A percentile compares a stretch with the other conserved stretches of the same genome.
phyloP scores from a whole-genome alignment of 192 early-diverging fungal genomes.

The Glomus cerebriforme region DNA sequence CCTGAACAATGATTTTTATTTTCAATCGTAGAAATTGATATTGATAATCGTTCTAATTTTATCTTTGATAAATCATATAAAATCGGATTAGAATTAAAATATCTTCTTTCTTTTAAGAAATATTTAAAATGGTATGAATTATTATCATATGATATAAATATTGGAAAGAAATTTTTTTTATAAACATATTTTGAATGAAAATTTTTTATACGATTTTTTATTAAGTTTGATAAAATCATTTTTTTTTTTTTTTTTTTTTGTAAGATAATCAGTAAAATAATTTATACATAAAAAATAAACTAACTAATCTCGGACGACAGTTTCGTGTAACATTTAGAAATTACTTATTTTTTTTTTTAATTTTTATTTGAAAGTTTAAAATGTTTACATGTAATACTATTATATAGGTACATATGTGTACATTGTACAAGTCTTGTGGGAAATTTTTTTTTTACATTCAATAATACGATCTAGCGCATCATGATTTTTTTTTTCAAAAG shows the following conservation, averaged over 20 bases:
- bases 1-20: conserved; percentile 55
- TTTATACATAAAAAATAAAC: too few species aligned
- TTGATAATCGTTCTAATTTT: neutral
- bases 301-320: too few species aligned
- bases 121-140: neutral
- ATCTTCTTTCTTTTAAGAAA: neutral
- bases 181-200: neutral
- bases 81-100: neutral
- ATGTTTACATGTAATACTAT: neutral
- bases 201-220: neutral
- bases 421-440: neutral
- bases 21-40: neutral
- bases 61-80: neutral
- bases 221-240: neutral
- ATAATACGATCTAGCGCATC: neutral
- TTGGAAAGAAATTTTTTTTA: neutral
- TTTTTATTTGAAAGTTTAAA: neutral
- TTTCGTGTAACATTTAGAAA: too few species aligned
- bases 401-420: neutral
- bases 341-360: neutral
- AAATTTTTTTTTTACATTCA: neutral
- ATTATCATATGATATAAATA: neutral
- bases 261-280: too few species aligned
- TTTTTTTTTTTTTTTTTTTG: neutral
- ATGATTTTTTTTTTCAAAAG: neutral